Evolutionary conservation across 352 stramenopile species (phyloP), one percentile per base, ranked within the genome.

Genomic region (Globisporangium iwayamae): DNA sequence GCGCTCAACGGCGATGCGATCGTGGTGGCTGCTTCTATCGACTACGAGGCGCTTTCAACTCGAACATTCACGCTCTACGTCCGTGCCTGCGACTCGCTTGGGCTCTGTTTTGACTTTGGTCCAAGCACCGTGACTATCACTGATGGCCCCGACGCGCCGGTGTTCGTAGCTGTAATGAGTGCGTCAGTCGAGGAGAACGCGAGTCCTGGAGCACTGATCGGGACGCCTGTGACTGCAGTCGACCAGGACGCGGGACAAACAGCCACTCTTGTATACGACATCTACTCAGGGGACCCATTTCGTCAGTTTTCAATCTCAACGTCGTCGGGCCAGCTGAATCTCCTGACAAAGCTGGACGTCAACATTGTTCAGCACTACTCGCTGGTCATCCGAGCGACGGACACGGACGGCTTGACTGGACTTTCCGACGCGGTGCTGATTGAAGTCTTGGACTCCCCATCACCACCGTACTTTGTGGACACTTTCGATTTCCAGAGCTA

Each of bases 201-300:
- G 20, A 54, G 45, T 41, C 16, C 38, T 22, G 45, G 45, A 4
- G 22, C 18, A 10, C 13, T 56, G 0, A 11, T 89, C 3, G 74
- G 69, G n/a, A 39, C 41, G 25, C 65, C 63, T 0, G 65, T 81
- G 20, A 73, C 64, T 14, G 76, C 80, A 36, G 70, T 63, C 3
- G 79, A 89, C 46, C 67, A 87, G 75, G 79, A 87, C 16, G 53
- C n/a, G 36, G 74, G 71, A 1, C 75, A 89, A 61, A 75, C 71
- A 20, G 38, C 63, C 10, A 53, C 68, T 0, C 69, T 89, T 1
- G 60, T 75, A 3, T 89, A 84, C 62, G 63, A 67, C 2, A 82
- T 89, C 48, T 68, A 60, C 25, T 77, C 74, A 20, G 79, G 79
- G 4, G 76, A 89, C 57, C 75, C 78, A 14, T 56, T 77, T 10